These are phyloP conservation scores for Nakazawaea sp. DNA, from an alignment of 805 yeast genomes.

Conservation along the genomic window DNA sequence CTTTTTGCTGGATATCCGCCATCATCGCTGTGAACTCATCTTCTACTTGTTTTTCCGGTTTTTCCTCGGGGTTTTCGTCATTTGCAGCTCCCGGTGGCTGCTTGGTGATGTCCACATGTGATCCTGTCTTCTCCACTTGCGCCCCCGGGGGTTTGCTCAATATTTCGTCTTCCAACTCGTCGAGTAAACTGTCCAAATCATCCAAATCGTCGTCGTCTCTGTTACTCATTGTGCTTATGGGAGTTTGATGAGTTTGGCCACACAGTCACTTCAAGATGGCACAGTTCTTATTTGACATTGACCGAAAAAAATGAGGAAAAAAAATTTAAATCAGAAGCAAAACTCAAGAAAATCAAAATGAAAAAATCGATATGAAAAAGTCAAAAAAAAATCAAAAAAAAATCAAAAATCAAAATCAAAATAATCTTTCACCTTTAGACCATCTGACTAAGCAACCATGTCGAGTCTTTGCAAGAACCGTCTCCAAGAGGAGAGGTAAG, in stretches of 20 bases:
- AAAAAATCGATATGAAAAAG: not conserved
- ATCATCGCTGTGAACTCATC: conserved; percentile 18
- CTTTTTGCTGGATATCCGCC: conserved; percentile 18
- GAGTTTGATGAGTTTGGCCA: no score
- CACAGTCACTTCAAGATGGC: no score
- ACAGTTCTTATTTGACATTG: no score
- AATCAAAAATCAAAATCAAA: not conserved
- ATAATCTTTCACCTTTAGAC: not conserved
- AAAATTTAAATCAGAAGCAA: no score
- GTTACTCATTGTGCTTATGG: no score
- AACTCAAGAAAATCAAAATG: not conserved
- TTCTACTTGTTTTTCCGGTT: conserved; percentile 13
- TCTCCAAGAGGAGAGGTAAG: conserved; percentile 78
- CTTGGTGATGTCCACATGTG: conserved; percentile 13
- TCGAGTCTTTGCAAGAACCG: conserved; percentile 68
- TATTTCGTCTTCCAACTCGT: conserved; percentile 74
- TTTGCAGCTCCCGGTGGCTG: conserved; percentile 8
- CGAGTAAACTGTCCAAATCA: conserved; percentile 78
- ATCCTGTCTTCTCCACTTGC: conserved; percentile 14
- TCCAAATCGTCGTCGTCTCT: conserved; percentile 48
- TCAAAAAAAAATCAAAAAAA: not conserved
- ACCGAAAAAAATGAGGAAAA: no score
- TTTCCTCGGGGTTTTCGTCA: conserved; percentile 8
- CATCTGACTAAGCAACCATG: no score
- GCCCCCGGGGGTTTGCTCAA: conserved; percentile 57